Evolutionary conservation across 768 basidiomycete species (phyloP), one percentile per base, ranked within the genome.

Genomic region (Pleurotus tuber-regium): DNA sequence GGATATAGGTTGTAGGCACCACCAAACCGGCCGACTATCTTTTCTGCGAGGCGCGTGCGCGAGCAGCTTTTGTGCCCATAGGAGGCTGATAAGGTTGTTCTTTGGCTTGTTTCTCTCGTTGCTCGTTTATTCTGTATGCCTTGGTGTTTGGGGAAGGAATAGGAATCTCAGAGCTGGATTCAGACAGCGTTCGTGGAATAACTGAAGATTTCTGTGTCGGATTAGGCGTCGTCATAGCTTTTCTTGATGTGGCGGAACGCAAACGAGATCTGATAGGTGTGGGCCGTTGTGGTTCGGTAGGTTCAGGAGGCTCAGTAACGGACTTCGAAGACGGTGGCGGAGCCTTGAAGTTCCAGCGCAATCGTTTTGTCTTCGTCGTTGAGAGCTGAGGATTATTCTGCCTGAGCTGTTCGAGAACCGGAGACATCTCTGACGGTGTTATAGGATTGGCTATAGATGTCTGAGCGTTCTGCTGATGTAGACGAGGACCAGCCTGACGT

Each of bases 41-140:
- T 11, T n/a, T 48, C 18, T 14, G 28, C 18, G n/a, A 14, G 9
- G 28, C n/a, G 18, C 18, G 28, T n/a, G 35, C n/a, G 4, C 30
- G 46, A 35, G 46, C 46, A 23, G 46, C 46, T 10, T 31, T 31
- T 10, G 46, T 48, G 12, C 46, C 46, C 5, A 14, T n/a, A 21
- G 46, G 46, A n/a, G 46, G 46, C 23, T 48, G 16, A 35, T 48
- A 48, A 35, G 46, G 46, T n/a, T 14, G 46, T 21, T 8, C n/a
- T 19, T 33, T 48, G 4, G 30, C 46, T 33, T 12, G 29, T 18
- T 35, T 6, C 10, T 35, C 30, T 2, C 31, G 16, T 14, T 35
- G 16, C 31, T 36, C 14, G 10, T 48, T 48, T 8, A 48, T 14
- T 2, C 10, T 10, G 18, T 35, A 35, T 12, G 30, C 46, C 31